Evolutionary conservation across 1,284 basidiomycete genomes (phyloP), one percentile per base, ranked within the genome.

Genomic region (Trichosporon coremiiforme): DNA sequence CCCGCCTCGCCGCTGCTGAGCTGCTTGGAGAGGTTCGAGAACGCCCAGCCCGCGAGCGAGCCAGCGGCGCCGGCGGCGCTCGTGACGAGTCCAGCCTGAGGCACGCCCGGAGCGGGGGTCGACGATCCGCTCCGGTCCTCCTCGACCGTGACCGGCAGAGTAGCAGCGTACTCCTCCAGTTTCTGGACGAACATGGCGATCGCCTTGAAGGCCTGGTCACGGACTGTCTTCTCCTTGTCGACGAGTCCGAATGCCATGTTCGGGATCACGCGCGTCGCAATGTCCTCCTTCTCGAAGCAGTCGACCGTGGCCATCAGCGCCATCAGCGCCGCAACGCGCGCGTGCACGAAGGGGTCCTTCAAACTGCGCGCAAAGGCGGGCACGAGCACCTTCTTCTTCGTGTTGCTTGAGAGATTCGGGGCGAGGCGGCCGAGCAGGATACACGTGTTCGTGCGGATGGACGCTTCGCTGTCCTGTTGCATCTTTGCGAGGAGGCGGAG

Each of bases 401-500:
- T 98, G 75, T 93, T 90, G 70, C 91, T 88, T 0, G 91, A 91
- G 1, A 99, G 86, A 2, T 89, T 88, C 0, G 94, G 94, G 0
- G 92, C 94, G 3, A 99, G 87, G 10, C 95, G 88, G 9, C 96
- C 96, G 57, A 99, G 89, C 4, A 99, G 88, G 75, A 99, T 97
- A 78, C 95, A 98, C 0, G 96, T 98, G 80, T 99, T 99, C 13
- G 96, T 99, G 55, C 97, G 89, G 77, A 99, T 98, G 1, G 94
- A 95, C 0, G 95, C 88, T 83, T 98, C 96, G 0, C 90, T 86
- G 79, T 99, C 96, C 20, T 88, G 89, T 85, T 99, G 97, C 83
- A 93, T 92, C 76, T 93, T 93, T 1, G 96, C 96, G 20, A 99
- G 88, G 73, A 93, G 88, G 3, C 95, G 91, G 1, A 99, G 88